phyloP scores from a whole-genome alignment of 2,329 filamentous ascomycete species.

The Paecilomyces variotii region DNA sequence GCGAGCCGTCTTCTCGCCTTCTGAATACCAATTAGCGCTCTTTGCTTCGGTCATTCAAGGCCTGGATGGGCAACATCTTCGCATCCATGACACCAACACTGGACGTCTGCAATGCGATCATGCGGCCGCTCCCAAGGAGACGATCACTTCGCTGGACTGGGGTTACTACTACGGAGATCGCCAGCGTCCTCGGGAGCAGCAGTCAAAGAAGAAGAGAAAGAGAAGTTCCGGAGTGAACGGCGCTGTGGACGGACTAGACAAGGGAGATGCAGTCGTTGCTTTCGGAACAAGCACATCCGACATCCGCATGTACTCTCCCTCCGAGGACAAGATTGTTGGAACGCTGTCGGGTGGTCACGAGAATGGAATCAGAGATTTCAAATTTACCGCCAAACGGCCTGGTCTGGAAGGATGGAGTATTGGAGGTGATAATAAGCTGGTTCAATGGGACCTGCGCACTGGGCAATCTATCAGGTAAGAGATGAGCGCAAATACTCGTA shows the following conservation, averaged over 20 bases:
- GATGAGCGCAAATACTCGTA: slow-evolving; percentile 2
- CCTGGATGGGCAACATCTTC: slow-evolving; percentile 44
- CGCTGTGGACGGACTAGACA: slow-evolving; percentile 21
- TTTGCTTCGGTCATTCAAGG: slow-evolving; percentile 49
- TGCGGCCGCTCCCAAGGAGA: slow-evolving; percentile 38
- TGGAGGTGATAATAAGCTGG: slow-evolving; percentile 44
- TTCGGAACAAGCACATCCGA: slow-evolving; percentile 43
- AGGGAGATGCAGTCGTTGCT: slow-evolving; percentile 40
- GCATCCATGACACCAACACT: slow-evolving; percentile 44
- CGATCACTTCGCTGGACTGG: slow-evolving; percentile 45
- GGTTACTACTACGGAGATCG: slow-evolving; percentile 32
- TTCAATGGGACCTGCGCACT: slow-evolving; percentile 44
- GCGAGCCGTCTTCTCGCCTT: slow-evolving; percentile 43
- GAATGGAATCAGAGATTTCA: slow-evolving; percentile 43
- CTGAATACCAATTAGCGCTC: slow-evolving; percentile 42
- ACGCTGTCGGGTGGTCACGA: slow-evolving; percentile 40
- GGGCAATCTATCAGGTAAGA: slow-evolving; percentile 36
- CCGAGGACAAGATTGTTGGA: slow-evolving; percentile 40
- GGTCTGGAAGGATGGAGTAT: slow-evolving; percentile 45
- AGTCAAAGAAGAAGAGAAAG: slow-evolving; percentile 46
- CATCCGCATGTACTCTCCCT: slow-evolving; percentile 42
- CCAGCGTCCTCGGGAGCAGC: slow-evolving; percentile 27
- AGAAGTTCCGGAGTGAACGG: slow-evolving; percentile 36
- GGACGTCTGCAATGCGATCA: slow-evolving; percentile 45
- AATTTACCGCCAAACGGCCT: slow-evolving; percentile 36